A percentile compares a stretch with the other conserved stretches of the same genome.
Conservation (phyloP, 2,329 filamentous ascomycete genomes). For the Xylariomycetidae sp. region DNA sequence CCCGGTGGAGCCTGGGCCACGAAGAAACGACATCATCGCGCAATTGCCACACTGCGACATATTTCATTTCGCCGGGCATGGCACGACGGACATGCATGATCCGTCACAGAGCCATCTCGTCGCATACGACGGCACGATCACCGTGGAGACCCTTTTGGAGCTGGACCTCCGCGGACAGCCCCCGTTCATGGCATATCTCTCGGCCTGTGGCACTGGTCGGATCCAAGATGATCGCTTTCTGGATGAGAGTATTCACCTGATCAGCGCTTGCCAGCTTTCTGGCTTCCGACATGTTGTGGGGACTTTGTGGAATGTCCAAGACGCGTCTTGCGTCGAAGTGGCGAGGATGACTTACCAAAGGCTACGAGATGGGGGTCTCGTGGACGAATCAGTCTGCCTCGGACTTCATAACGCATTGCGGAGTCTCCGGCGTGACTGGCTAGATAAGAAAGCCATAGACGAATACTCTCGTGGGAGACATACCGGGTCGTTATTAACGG, state of each 20-base stretch:
- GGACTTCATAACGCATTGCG: no score
- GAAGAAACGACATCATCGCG: slow-evolving; percentile 17
- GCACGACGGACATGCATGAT: slow-evolving; percentile 18
- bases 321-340: no score
- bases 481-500: no score
- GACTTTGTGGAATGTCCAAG: no score
- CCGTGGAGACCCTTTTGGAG: slow-evolving; percentile 6
- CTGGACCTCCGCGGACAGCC: slow-evolving; percentile 6
- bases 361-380: no score
- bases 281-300: slow-evolving; percentile 36
- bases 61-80: slow-evolving; percentile 38
- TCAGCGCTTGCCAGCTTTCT: slow-evolving; percentile 31
- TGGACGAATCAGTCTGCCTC: no score
- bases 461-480: no score
- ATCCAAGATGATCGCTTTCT: slow-evolving; percentile 14
- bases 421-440: no score
- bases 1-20: background rate
- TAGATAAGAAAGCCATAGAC: no score
- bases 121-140: slow-evolving; percentile 20
- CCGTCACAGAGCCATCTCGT: slow-evolving; percentile 25
- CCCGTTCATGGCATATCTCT: slow-evolving; percentile 33
- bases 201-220: slow-evolving; percentile 29
- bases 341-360: no score
- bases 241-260: slow-evolving; percentile 34
- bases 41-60: slow-evolving; percentile 24